Percentiles rank a stretch among this genome's conserved stretches.
Evolutionary conservation across 2,329 filamentous ascomycete genomes (phyloP).

Genomic region (Venturia oleaginea): DNA sequence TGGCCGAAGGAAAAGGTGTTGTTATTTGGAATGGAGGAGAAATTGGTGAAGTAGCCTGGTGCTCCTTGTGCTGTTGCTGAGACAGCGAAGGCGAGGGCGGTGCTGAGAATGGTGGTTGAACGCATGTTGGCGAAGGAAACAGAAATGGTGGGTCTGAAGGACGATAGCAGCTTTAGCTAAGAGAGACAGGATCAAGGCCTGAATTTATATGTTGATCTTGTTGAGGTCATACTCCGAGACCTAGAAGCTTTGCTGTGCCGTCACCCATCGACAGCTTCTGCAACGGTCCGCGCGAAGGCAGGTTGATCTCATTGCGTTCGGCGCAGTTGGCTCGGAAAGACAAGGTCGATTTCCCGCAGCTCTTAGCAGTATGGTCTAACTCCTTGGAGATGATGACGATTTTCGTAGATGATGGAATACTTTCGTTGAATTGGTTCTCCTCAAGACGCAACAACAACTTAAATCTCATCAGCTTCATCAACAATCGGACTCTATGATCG

Average conservation of each 20-base stretch:
- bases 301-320: background rate
- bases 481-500: too few relatives aligned
- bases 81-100: background rate
- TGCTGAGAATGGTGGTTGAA: background rate
- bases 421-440: too few relatives aligned
- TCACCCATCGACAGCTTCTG: background rate
- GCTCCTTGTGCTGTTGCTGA: background rate
- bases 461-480: too few relatives aligned
- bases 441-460: too few relatives aligned
- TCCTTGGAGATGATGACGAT: too few relatives aligned
- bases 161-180: background rate
- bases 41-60: slow-evolving; percentile 15
- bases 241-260: background rate
- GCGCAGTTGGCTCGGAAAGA: too few relatives aligned
- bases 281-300: background rate
- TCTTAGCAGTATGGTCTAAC: too few relatives aligned
- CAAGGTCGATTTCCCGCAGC: too few relatives aligned
- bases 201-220: background rate
- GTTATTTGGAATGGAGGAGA: slow-evolving; percentile 19
- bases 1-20: slow-evolving; percentile 22
- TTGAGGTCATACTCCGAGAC: background rate
- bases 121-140: background rate
- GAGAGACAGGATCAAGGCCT: background rate
- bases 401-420: too few relatives aligned
- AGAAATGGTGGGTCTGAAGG: background rate